Base-by-base conservation (phyloP, 768 basidiomycete species). In the Boletus eberwhitei region DNA sequence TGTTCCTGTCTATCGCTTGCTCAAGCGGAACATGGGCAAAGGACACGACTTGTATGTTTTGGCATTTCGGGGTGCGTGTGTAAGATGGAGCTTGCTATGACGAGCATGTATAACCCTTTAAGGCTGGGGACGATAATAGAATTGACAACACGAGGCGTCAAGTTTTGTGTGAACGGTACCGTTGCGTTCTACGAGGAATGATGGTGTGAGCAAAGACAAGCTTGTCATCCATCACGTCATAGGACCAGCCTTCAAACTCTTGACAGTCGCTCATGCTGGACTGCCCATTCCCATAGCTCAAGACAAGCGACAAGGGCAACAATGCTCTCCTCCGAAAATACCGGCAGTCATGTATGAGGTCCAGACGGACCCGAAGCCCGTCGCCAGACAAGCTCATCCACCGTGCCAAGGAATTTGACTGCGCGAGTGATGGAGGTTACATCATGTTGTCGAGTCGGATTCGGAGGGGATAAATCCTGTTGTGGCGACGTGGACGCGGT, bases 31-130 rank as follows among this genome's bases (percentile, higher is more conserved):
- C 51, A 66, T 84, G 21, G 74, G 77, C 42, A 45, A 60, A 2
- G 68, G 45, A 19, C 75, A 74, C 47, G 88, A 95, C 62, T 74
- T 92, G 21, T 96, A 93, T 68, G 87, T 97, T 5, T 79, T 98
- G n/a, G 96, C 95, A 4, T 24, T 24, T 24, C 24, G 24, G 4
- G 3, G 24, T 24, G 24, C 24, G 24, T 24, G 24, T 24, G 24
- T 4, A 24, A 24, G 24, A 24, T 24, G 24, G 24, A 24, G 4
- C 24, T 24, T 24, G 24, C 24, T 24, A 24, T 24, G 24, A 24
- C 3, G 24, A 24, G 24, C 3, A 24, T 24, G 4, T 4, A n/a
- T 24, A 4, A 24, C 24, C 24, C 24, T 24, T 24, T 3, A 24
- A 24, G 24, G 24, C 24, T 24, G 24, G 24, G 24, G 4, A 24